Evolutionary conservation across 495 filamentous ascomycete species (phyloP).

Genomic region (Haplographium delicatum): DNA sequence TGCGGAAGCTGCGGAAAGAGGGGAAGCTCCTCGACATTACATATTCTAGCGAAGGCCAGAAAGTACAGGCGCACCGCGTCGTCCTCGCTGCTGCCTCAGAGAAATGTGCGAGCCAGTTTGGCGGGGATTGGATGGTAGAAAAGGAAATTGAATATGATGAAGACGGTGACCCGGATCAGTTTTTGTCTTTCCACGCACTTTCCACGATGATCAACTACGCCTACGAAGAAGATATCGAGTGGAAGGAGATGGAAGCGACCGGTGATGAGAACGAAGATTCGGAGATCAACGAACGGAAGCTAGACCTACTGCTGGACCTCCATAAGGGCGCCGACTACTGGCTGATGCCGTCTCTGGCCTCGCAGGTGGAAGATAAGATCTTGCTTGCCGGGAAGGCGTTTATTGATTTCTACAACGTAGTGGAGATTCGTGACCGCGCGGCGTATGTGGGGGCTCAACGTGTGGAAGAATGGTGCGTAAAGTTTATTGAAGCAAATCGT

Average conservation of each 20-base stretch:
- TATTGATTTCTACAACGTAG: constrained; percentile 17
- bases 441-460: constrained; percentile 2
- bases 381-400: constrained; percentile 13
- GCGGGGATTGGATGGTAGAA: constrained; percentile 13
- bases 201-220: constrained; percentile 27
- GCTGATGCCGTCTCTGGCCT: constrained; percentile 14
- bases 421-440: constrained; percentile 9
- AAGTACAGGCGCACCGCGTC: constrained; percentile 23
- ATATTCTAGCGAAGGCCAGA: constrained; percentile 18
- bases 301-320: constrained; percentile 26
- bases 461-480: constrained; percentile 8
- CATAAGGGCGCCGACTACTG: constrained; percentile 18
- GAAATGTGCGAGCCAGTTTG: constrained; percentile 24
- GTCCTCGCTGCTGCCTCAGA: constrained; percentile 24
- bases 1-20: constrained; percentile 17
- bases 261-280: constrained; percentile 18
- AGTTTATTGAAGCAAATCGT: constrained; percentile 3
- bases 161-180: constrained; percentile 11
- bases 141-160: constrained; percentile 5
- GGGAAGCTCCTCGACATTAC: constrained; percentile 25
- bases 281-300: constrained; percentile 9
- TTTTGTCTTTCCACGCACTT: constrained; percentile 22
- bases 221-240: constrained; percentile 20
- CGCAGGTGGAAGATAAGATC: constrained; percentile 20
- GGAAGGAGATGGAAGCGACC: constrained; percentile 14